These are phyloP conservation scores for Thielaviopsis ethacetica DNA, from an alignment of 2,329 filamentous ascomycete species.

Conservation along the genomic window DNA sequence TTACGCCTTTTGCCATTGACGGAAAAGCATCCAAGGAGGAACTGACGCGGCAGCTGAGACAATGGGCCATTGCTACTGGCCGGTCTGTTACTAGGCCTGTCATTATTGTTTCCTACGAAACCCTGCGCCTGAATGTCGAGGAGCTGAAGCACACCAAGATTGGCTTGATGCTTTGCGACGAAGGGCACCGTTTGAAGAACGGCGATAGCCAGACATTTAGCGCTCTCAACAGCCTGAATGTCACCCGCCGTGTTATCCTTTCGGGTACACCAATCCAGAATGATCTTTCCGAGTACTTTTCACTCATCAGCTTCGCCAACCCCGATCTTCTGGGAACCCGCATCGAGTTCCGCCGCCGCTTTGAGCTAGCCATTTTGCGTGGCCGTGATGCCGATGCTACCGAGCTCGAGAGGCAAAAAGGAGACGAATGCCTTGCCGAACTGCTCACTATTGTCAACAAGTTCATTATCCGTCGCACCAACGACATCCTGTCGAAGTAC, in stretches of 20 bases:
- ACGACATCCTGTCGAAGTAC: constrained; percentile 96
- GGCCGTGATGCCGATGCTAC: constrained; percentile 83
- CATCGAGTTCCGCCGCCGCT: constrained; percentile 83
- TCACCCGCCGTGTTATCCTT: constrained; percentile 79
- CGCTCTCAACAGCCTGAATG: constrained; percentile 77
- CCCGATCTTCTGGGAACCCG: constrained; percentile 79
- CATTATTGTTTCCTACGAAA: constrained; percentile 96
- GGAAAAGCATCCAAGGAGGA: constrained; percentile 94
- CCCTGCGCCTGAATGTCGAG: constrained; percentile 75
- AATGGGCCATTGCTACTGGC: constrained; percentile 90
- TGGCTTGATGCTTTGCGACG: constrained; percentile 84
- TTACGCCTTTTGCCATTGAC: constrained; percentile 88
- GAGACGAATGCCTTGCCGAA: constrained; percentile 68
- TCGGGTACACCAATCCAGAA: constrained; percentile 98
- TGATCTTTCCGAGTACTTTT: constrained; percentile 94
- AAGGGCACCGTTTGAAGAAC: constrained; percentile 93
- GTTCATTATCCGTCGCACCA: constrained; percentile 93
- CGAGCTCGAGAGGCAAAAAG: constrained; percentile 64
- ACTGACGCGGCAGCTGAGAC: constrained; percentile 71
- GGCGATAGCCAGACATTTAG: constrained; percentile 91
- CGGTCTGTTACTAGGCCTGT: constrained; percentile 79
- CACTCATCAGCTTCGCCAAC: constrained; percentile 91
- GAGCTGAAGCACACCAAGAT: constrained; percentile 83
- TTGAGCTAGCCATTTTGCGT: constrained; percentile 79
- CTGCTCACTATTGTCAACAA: constrained; percentile 82